Evolutionary conservation across 2,329 filamentous ascomycete genomes (phyloP).

Genomic region (Colletotrichum camelliae): DNA sequence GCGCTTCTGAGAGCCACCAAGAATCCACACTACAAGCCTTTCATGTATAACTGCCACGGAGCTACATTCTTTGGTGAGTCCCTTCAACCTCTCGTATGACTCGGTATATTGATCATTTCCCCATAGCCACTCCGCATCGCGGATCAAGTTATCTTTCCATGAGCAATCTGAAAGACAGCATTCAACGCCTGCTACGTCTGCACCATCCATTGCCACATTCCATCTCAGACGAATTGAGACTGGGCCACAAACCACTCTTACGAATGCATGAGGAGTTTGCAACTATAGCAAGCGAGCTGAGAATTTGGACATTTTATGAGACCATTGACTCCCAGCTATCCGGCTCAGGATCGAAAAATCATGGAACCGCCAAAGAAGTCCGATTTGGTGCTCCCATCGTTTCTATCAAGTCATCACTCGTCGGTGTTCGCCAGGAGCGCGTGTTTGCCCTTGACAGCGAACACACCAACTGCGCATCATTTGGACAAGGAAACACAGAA

Average conservation of each 20-base stretch:
- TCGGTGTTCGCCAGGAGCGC: slow-evolving; percentile 56
- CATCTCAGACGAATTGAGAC: slow-evolving; percentile 54
- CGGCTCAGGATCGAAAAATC: slow-evolving; percentile 39
- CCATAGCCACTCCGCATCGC: slow-evolving; percentile 62
- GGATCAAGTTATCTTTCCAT: slow-evolving; percentile 69
- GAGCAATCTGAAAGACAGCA: slow-evolving; percentile 58
- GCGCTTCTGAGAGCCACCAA: slow-evolving; percentile 55
- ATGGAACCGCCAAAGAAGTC: slow-evolving; percentile 45
- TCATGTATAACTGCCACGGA: slow-evolving; percentile 64
- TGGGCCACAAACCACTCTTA: slow-evolving; percentile 54
- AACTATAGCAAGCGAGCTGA: slow-evolving; percentile 61
- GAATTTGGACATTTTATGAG: slow-evolving; percentile 68
- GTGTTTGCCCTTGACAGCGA: slow-evolving; percentile 60
- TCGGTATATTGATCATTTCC: background rate
- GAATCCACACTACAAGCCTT: slow-evolving; percentile 40
- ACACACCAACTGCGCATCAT: slow-evolving; percentile 60
- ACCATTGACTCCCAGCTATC: slow-evolving; percentile 65
- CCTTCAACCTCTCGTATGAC: rapidly evolving
- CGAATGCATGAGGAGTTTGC: slow-evolving; percentile 60
- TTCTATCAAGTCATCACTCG: slow-evolving; percentile 59
- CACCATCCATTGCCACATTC: slow-evolving; percentile 54
- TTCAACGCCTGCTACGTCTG: slow-evolving; percentile 57
- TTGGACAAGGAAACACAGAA: slow-evolving; percentile 53
- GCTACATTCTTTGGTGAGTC: slow-evolving; percentile 63
- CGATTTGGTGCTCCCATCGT: slow-evolving; percentile 65